Base-by-base conservation (phyloP, 202 grass and related monocot species). In the Cymbopogon flexuosus region DNA sequence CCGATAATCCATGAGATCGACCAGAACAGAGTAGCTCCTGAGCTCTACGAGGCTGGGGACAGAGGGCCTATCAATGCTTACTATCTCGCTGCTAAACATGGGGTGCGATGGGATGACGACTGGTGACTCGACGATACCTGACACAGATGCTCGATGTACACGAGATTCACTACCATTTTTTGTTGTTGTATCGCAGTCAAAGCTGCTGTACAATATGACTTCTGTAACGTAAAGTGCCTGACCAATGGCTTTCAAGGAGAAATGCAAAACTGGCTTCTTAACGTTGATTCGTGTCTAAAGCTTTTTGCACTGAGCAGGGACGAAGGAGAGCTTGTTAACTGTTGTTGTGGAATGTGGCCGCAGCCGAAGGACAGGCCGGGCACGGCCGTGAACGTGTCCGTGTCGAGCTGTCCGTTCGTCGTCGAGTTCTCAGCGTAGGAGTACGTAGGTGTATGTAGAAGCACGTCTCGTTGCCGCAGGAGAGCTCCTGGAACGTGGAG, bases 41-140 rank as follows among this genome's bases (percentile, higher is more conserved):
- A 97, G 74, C 83, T 97, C 51, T 97, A 97, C 69, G 91, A 97
- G 51, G 61, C 72, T 62, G 94, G 94, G 37, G 89, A 78, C 18
- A 90, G 77, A 85, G 94, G 94, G 5, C 94, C 94, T 14, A 65
- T 92, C 19, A 93, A 91, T 41, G 89, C 94, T 23, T 97, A 92
- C 80, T 94, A 97, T 85, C 87, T 97, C 5, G 93, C 87, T 69
- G 91, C 93, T 72, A 97, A 91, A 57, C 93, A 97, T 77, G 93
- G 93, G 12, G 91, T 93, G 68, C 72, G 89, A 84, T 97, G 87
- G 91, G 93, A 88, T 59, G 89, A 97, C 51, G 91, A 91, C 75
- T 97, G 86, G 84, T 80, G 68, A 83, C 8, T 22, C 5, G 34
- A 56, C 51, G 13, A 11, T 27, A 27, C 27, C 42, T 11, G 70